Base-by-base conservation (phyloP, 345 rosid genomes). In the Populus nigra region DNA sequence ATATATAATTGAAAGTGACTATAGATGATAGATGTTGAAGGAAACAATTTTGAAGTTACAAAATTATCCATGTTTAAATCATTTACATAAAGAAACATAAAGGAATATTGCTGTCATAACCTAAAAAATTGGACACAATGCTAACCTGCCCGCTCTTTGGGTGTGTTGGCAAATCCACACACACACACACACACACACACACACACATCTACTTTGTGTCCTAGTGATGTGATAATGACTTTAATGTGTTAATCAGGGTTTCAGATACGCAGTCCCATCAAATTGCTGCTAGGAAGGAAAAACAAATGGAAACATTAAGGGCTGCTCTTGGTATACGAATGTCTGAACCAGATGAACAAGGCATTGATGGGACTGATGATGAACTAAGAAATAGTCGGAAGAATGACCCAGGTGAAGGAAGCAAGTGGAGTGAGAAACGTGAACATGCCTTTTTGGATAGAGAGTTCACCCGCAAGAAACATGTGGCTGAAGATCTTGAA, bases 271-370 rank as follows among this genome's bases (percentile, higher is more conserved):
- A 96, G 75, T 90, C 98, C 27, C 98, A 95, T 78, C 91, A 95
- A 83, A 82, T 95, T 79, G 97, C 97, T 76, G 98, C 98, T 1
- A 89, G 99, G 85, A 93, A 93, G 83, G 97, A 96, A 88, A 91
- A 86, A 83, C 98, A 93, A 84, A 89, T 96, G 98, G 97, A 96
- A 77, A 87, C 88, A 36, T 89, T 92, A 72, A 83, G 97, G 41
- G 89, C 88, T 77, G 99, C 99, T n/a, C 86, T 96, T 22, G 96
- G 96, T 67, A 91, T 96, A 45, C 82, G 78, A 55, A 72, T 59
- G 47, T 41, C 83, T 29, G 85, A 78, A 25, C 79, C 78, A 8
- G 55, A 65, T 45, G 81, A 84, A 55, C 81, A 74, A 74, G 68
- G 63, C 73, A 87, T 81, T 82, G 89, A 85, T 49, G 87, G 76